Evolutionary conservation across 2,329 filamentous ascomycete genomes (phyloP).

Genomic region (Colletotrichum lupini): DNA sequence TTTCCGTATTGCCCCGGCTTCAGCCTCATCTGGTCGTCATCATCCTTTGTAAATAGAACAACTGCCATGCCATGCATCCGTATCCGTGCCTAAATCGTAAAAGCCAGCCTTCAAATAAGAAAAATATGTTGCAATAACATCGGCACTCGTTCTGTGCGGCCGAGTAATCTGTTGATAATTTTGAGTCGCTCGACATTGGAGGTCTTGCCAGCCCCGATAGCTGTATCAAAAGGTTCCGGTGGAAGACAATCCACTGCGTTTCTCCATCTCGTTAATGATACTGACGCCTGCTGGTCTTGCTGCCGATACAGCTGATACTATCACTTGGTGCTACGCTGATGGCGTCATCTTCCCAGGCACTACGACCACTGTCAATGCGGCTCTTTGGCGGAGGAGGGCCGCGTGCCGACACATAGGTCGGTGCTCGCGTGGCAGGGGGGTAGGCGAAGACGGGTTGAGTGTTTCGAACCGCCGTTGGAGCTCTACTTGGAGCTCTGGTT

Average conservation of each 20-base stretch:
- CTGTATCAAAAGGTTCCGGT: background rate
- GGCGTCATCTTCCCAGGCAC: slow-evolving; percentile 58
- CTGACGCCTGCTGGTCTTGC: slow-evolving; percentile 44
- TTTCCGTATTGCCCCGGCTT: too few species aligned
- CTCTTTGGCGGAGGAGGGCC: slow-evolving; percentile 55
- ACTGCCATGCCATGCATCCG: background rate
- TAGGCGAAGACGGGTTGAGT: slow-evolving; percentile 28
- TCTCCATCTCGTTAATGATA: slow-evolving; percentile 40
- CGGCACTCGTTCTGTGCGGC: background rate
- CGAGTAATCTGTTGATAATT: background rate
- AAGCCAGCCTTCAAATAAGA: background rate
- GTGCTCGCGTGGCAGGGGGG: slow-evolving; percentile 37
- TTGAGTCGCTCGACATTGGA: background rate
- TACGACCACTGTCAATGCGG: slow-evolving; percentile 52
- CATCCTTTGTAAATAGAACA: background rate
- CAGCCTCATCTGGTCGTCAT: background rate
- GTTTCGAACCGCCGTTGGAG: slow-evolving; percentile 15
- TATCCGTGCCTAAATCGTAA: background rate
- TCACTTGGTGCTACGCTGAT: slow-evolving; percentile 69
- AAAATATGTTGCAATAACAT: background rate
- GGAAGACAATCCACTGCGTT: background rate
- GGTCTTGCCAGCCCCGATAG: background rate
- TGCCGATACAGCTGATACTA: slow-evolving; percentile 71
- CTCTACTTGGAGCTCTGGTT: background rate
- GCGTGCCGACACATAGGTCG: slow-evolving; percentile 44